Percentiles rank a stretch among this genome's conserved stretches.
These are phyloP conservation scores for Lunularia cruciata DNA, from an alignment of 225 moss, liverwort and hornwort genomes.

Conservation along the genomic window DNA sequence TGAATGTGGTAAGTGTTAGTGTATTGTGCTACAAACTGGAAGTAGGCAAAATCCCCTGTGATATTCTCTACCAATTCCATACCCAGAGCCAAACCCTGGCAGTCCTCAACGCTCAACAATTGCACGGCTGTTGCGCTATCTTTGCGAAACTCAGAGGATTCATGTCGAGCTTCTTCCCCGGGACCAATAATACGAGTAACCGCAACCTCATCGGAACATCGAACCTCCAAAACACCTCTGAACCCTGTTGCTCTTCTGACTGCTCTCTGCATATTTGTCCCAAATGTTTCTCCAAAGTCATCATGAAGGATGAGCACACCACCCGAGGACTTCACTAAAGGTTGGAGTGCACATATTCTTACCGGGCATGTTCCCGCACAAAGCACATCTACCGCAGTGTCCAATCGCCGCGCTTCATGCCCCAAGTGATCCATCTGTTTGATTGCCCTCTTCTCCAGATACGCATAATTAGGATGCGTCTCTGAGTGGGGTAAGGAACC, in stretches of 20 bases:
- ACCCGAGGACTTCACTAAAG: conserved; percentile 81
- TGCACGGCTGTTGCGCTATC: conserved; percentile 76
- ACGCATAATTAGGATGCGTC: conserved; percentile 85
- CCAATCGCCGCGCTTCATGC: conserved; percentile 76
- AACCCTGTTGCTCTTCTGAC: conserved; percentile 88
- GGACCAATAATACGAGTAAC: conserved; percentile 93
- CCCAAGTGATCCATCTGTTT: conserved; percentile 91
- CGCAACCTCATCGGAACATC: conserved; percentile 79
- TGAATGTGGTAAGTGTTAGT: conserved; percentile 80
- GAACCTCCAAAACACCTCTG: conserved; percentile 81
- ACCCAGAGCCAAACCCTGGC: conserved; percentile 85
- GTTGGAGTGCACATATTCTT: conserved; percentile 77
- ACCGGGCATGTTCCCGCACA: conserved; percentile 99
- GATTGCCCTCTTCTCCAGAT: conserved; percentile 80
- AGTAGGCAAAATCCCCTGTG: conserved; percentile 76
- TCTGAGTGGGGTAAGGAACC: conserved; percentile 69
- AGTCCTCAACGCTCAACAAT: conserved; percentile 87
- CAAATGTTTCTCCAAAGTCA: conserved; percentile 92
- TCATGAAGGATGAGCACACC: conserved; percentile 87
- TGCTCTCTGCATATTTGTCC: conserved; percentile 82
- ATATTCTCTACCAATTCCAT: conserved; percentile 85
- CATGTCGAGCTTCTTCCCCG: conserved; percentile 71
- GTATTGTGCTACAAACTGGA: conserved; percentile 86
- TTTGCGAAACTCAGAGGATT: conserved; percentile 68
- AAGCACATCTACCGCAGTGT: conserved; percentile 82